Evolutionary conservation across 495 filamentous ascomycete genomes (phyloP), one percentile per base, ranked within the genome.

Genomic region (Penicillium crystallinum): DNA sequence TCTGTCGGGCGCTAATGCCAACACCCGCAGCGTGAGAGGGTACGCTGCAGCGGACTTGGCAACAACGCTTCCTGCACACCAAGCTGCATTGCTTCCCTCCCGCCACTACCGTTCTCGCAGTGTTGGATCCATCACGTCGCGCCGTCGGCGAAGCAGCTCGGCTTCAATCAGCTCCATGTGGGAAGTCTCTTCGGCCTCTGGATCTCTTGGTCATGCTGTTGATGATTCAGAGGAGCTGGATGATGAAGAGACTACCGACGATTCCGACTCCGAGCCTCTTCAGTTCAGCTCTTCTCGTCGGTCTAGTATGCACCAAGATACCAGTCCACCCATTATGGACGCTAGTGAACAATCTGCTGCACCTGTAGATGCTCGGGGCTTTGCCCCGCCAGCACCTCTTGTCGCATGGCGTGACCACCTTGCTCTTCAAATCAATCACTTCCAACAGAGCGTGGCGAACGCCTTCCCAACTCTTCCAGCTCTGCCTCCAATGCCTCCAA

Each of bases 331-430:
- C 1, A 30, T 55, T 15, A 52, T 55, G 21, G 50, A 61, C 48
- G 10, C 55, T 53, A 52, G 33, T n/a, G 63, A 68, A 48, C 55
- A 65, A 54, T 50, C 64, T 37, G 50, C 63, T 33, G 42, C 71
- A 47, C 37, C 64, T 11, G 61, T 55, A 12, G 60, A 71, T 56
- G 61, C 60, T 21, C 64, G 62, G 23, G 61, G 67, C 21, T 76
- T 79, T 39, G 75, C 80, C 11, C 79, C 85, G 18, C 75, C 80
- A 2, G 80, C 85, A 15, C 77, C 85, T 22, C 79, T 89, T 67
- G 73, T 82, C 25, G 87, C 86, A 21, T 84, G 89, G 77, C 81
- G 85, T 51, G 87, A 92, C 46, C 85, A 90, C 45, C 69, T 95
- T 15, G 80, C 83, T 36, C 77, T 81, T 3, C 90, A 93, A 59